phyloP scores from a whole-genome alignment of 2,329 filamentous ascomycete species.

The Sporothrix phasma region DNA sequence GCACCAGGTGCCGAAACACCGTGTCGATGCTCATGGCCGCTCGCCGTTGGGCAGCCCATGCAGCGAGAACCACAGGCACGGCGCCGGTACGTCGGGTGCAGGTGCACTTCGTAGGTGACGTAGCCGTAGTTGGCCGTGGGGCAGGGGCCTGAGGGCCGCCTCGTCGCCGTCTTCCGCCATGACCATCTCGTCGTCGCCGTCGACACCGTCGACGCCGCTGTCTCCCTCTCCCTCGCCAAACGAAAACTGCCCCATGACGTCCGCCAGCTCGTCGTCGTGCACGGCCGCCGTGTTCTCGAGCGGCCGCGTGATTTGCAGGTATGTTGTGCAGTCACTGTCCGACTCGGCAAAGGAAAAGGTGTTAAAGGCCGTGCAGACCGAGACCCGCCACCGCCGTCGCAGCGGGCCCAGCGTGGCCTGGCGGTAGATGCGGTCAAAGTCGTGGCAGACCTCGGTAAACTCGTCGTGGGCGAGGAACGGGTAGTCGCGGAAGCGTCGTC shows the following conservation, averaged over 20 bases:
- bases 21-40: constrained; percentile 54
- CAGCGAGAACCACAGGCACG: constrained; percentile 66
- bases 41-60: constrained; percentile 47
- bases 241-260: constrained; percentile 37
- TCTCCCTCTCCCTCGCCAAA: constrained; percentile 25
- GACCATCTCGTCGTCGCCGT: background rate
- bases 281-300: constrained; percentile 30
- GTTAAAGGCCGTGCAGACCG: constrained; percentile 42
- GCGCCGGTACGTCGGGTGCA: constrained; percentile 67
- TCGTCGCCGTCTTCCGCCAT: constrained; percentile 21
- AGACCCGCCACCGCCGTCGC: constrained; percentile 45
- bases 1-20: constrained; percentile 62
- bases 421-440: constrained; percentile 49
- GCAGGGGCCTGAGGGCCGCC: constrained; percentile 29
- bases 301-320: constrained; percentile 46
- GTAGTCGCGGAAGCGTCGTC: constrained; percentile 40
- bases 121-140: constrained; percentile 31
- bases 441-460: constrained; percentile 55
- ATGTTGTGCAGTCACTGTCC: constrained; percentile 40
- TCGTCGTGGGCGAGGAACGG: constrained; percentile 52
- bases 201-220: background rate
- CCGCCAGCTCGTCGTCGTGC: constrained; percentile 36
- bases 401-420: constrained; percentile 46
- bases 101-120: constrained; percentile 63
- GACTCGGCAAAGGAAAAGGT: constrained; percentile 31